phyloP scores from a whole-genome alignment of 2,329 filamentous ascomycete species.

The Ophiocordyceps australis region DNA sequence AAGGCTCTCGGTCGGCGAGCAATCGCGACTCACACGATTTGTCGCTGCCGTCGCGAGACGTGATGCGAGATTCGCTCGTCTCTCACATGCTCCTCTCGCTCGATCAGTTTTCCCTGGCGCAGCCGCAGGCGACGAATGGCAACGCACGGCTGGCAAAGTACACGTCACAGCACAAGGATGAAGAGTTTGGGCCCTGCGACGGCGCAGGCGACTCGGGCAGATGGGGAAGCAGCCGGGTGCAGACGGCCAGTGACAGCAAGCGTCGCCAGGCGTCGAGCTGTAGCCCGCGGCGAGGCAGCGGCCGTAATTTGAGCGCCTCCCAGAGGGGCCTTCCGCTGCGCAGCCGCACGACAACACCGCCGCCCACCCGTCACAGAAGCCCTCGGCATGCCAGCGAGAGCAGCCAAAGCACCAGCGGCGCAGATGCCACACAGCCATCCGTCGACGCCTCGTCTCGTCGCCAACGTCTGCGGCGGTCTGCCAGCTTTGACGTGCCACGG shows the following conservation, averaged over 20 bases:
- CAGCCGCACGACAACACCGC: conserved; percentile 20
- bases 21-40: conserved; percentile 64
- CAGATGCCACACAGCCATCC: conserved; percentile 37
- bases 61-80: conserved; percentile 78
- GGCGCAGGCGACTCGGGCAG: too few species aligned
- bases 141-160: too few species aligned
- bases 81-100: conserved; percentile 91
- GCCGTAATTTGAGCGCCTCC: background rate
- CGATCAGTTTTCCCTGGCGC: conserved; percentile 55
- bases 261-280: too few species aligned
- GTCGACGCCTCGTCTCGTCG: conserved; percentile 13
- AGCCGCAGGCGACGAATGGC: conserved; percentile 7
- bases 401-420: conserved; percentile 48
- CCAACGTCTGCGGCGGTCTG: conserved; percentile 28
- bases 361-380: conserved; percentile 28
- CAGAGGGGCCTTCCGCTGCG: conserved; percentile 1
- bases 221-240: too few species aligned
- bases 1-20: conserved; percentile 9
- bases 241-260: too few species aligned
- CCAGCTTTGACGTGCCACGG: conserved; percentile 45
- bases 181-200: too few species aligned
- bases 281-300: too few species aligned
- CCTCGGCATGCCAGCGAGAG: conserved; percentile 56
- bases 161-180: too few species aligned
- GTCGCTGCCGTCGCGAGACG: conserved; percentile 56